Conservation (phyloP, 2,329 filamentous ascomycete genomes). For the Pseudocercospora fuligena region DNA sequence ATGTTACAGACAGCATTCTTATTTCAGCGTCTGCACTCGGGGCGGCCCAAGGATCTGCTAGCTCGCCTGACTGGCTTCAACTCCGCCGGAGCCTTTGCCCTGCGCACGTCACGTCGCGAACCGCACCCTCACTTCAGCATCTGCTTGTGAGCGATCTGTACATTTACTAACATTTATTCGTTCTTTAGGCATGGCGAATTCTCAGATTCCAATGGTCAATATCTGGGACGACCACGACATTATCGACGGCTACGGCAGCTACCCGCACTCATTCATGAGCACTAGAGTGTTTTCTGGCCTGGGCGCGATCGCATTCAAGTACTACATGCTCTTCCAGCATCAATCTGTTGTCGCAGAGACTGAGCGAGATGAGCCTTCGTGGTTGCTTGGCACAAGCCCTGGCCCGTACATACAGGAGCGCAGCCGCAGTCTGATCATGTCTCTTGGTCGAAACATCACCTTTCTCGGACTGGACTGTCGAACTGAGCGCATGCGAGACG, state of each 20-base stretch:
- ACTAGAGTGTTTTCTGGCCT: slow-evolving; percentile 88
- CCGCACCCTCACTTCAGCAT: background rate
- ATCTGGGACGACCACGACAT: slow-evolving; percentile 90
- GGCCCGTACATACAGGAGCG: slow-evolving; percentile 90
- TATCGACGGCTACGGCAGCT: slow-evolving; percentile 82
- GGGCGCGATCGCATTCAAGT: slow-evolving; percentile 93
- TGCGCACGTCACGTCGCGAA: background rate
- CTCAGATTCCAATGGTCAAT: slow-evolving; percentile 97
- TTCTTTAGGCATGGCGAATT: slow-evolving; percentile 71
- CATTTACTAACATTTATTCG: background rate
- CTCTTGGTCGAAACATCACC: slow-evolving; percentile 75
- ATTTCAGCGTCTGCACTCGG: background rate
- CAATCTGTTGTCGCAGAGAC: slow-evolving; percentile 84
- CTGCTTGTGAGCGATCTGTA: background rate
- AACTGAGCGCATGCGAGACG: slow-evolving; percentile 84
- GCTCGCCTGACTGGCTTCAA: background rate
- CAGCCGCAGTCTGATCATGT: slow-evolving; percentile 85
- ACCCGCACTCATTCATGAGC: slow-evolving; percentile 86
- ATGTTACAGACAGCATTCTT: background rate
- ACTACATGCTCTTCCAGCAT: slow-evolving; percentile 98
- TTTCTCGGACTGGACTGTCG: slow-evolving; percentile 89
- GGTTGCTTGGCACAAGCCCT: slow-evolving; percentile 77
- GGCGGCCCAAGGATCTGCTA: background rate
- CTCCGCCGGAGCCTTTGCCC: background rate
- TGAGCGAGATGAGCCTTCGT: slow-evolving; percentile 83